phyloP scores from a whole-genome alignment of 2,329 filamentous ascomycete genomes.

The Coniochaeta hoffmannii region DNA sequence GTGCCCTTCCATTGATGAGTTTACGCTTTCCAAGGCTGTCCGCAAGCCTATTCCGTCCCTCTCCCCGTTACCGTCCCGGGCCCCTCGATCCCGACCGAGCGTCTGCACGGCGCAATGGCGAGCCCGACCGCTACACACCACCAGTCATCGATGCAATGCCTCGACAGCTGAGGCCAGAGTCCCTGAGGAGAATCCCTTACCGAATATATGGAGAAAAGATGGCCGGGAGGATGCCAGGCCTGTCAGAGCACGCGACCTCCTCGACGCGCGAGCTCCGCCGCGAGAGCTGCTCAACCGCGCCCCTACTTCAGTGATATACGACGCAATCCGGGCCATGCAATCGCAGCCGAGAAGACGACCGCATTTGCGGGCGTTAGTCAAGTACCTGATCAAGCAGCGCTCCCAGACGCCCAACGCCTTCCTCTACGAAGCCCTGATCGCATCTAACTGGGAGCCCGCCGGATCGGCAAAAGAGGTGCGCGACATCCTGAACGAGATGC shows the following conservation, averaged over 20 bases:
- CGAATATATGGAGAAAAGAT: background rate
- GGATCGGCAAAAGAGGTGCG: slow-evolving; percentile 61
- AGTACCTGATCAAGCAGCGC: slow-evolving; percentile 50
- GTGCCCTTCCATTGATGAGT: slow-evolving; percentile 46
- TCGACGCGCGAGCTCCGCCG: background rate
- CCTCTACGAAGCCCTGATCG: slow-evolving; percentile 69
- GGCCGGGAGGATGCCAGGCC: background rate
- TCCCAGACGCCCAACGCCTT: slow-evolving; percentile 45
- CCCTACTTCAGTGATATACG: slow-evolving; percentile 34
- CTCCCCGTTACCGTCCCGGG: background rate
- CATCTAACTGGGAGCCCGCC: slow-evolving; percentile 57
- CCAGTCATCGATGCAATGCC: background rate
- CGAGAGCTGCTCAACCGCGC: slow-evolving; percentile 8
- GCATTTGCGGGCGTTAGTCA: slow-evolving; percentile 38
- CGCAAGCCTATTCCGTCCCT: background rate
- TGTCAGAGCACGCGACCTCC: background rate
- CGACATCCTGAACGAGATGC: slow-evolving; percentile 67
- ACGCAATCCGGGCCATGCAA: slow-evolving; percentile 34
- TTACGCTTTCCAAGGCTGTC: slow-evolving; percentile 22
- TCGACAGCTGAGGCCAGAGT: background rate
- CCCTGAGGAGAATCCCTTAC: background rate
- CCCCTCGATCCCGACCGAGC: background rate
- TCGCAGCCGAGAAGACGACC: slow-evolving; percentile 27
- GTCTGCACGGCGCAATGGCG: background rate
- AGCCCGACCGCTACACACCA: background rate